Base-by-base conservation (phyloP, 148 eudicot species). In the Rhododendron ferrugineum region DNA sequence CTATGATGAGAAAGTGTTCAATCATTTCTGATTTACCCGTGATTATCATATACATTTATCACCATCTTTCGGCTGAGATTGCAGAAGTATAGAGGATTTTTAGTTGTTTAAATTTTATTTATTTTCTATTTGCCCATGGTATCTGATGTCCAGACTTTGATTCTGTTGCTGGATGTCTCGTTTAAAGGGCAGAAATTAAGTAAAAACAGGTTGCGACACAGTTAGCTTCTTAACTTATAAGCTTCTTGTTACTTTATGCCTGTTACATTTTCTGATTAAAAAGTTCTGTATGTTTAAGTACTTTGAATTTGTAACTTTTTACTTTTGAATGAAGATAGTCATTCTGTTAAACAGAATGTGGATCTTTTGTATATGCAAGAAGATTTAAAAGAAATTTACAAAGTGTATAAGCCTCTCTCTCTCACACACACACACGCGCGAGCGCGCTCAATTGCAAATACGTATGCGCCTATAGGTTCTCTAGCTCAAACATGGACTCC, bases 1-100 rank as follows among this genome's bases (percentile, higher is more conserved):
- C 86, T 6, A 86, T 88, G 88, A 89, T 86, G 90, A 81, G 77
- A 10, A 46, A 56, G 23, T 9, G 13, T 46, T 9, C 2, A 23
- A 70, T 70, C 6, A 3, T 22, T 84, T 7, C 75, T 86, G 88
- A 86, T 77, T 60, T 32, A 5, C 3, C 82, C 10, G 87, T 89
- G 90, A 86, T 89, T 89, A 84, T 74, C 80, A 37, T 37, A 56
- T 22, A 75, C 79, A 62, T 58, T 52, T 36, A 84, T 89, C 87
- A 89, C 87, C 90, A 89, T 89, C 87, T 89, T 84, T 86, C 88
- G 87, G 90, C 87, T 89, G 90, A 89, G 89, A 83, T 87, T 87
- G 86, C 85, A 77, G 14, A 52, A 49, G 22, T 46, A 26, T 20
- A 34, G 14, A 23, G 37, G n/a, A 50, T 83, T 36, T 28, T 82